phyloP scores from a whole-genome alignment of 2,329 filamentous ascomycete species.

The Aureobasidium sp. region DNA sequence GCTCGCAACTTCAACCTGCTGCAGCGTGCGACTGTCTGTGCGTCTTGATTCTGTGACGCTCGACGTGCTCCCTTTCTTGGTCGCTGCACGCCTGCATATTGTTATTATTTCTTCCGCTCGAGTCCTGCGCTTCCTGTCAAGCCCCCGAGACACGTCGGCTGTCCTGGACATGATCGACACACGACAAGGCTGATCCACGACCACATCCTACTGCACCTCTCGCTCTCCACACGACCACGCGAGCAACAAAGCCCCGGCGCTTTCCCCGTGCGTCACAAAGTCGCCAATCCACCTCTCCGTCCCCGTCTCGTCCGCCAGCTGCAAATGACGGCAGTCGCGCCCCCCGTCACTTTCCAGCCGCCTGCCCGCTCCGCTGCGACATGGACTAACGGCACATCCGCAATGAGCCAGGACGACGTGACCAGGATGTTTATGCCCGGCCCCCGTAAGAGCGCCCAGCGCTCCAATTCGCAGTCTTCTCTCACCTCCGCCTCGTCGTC shows the following conservation, averaged over 20 bases:
- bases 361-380: conserved; percentile 54
- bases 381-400: conserved; percentile 51
- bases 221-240: not conserved
- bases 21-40: conserved; percentile 2
- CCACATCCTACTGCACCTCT: not conserved
- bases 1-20: not conserved
- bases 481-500: conserved; percentile 52
- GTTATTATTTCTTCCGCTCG: not conserved
- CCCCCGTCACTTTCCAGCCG: conserved; percentile 54
- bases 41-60: conserved; percentile 6
- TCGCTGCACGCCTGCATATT: conserved; percentile 5
- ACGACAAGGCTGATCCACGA: conserved; percentile 6
- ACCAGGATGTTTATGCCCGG: conserved; percentile 59
- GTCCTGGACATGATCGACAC: conserved; percentile 10
- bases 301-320: conserved; percentile 15
- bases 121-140: not conserved
- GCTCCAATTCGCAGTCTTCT: conserved; percentile 86
- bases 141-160: not conserved
- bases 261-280: not conserved
- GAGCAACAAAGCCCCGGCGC: conserved; percentile 13
- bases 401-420: conserved; percentile 76
- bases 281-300: conserved; percentile 12
- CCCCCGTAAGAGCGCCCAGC: conserved; percentile 78
- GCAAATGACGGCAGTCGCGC: conserved; percentile 57
- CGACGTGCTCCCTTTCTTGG: conserved; percentile 9